Conservation (phyloP, 306 rosid genomes). For the Begonia fuchsioides region DNA sequence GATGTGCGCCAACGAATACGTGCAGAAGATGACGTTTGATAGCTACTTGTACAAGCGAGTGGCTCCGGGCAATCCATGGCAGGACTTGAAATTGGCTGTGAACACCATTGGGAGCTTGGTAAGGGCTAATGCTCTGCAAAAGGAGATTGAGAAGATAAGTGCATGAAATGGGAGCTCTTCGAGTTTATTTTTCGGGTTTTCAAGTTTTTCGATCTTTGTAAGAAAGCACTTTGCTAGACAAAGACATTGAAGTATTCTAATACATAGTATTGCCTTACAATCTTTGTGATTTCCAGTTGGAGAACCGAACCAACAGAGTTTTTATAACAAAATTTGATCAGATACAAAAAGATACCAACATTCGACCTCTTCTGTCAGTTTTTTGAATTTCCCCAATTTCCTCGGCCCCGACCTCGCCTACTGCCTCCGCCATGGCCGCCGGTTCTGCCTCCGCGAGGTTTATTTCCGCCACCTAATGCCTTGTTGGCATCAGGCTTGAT, state of each 20-base stretch:
- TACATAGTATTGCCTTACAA: too few species aligned
- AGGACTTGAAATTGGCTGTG: slow-evolving; percentile 84
- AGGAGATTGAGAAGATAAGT: slow-evolving; percentile 79
- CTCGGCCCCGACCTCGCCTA: slow-evolving; percentile 33
- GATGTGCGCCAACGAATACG: slow-evolving; percentile 95
- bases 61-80: slow-evolving; percentile 82
- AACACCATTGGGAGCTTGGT: slow-evolving; percentile 92
- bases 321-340: too few species aligned
- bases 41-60: slow-evolving; percentile 85
- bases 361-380: too few species aligned
- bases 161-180: slow-evolving; percentile 16
- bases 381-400: slow-evolving; percentile 36
- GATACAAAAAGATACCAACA: too few species aligned
- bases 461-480: slow-evolving; percentile 29
- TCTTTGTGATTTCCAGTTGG: too few species aligned
- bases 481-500: slow-evolving; percentile 29
- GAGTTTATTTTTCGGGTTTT: too few species aligned
- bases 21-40: slow-evolving; percentile 98
- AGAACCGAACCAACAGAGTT: too few species aligned
- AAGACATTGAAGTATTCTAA: too few species aligned
- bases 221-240: too few species aligned
- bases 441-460: slow-evolving; percentile 37
- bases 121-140: slow-evolving; percentile 77
- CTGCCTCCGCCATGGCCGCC: slow-evolving; percentile 27
- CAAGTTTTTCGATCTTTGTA: too few species aligned